Conservation (phyloP, 169 alveolate genomes). For the Plasmodium billcollinsi region DNA sequence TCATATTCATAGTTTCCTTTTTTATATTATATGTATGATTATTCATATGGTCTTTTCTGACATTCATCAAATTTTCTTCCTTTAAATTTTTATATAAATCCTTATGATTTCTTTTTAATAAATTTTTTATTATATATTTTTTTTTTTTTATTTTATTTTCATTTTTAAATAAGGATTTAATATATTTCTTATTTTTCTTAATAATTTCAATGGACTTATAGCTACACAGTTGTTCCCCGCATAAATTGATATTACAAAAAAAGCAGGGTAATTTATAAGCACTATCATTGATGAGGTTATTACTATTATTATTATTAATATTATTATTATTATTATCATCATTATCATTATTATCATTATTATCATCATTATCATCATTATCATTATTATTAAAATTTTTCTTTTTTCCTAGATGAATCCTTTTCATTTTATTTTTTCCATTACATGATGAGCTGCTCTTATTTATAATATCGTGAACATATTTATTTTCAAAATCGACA, state of each 20-base stretch:
- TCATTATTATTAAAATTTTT: not conserved
- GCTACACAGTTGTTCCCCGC: slow-evolving; percentile 1
- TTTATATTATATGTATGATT: too few relatives aligned
- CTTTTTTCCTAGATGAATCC: not conserved
- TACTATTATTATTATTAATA: not conserved
- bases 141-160: slow-evolving; percentile 29
- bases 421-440: not conserved
- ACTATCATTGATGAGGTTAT: not conserved
- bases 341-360: not conserved
- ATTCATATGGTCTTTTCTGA: too few relatives aligned
- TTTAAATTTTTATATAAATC: too few relatives aligned
- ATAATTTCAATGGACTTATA: slow-evolving; percentile 34
- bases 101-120: not conserved
- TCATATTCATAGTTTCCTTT: too few relatives aligned
- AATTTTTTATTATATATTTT: slow-evolving; percentile 24
- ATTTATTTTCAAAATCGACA: slow-evolving; percentile 2
- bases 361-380: not conserved
- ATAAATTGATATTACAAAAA: slow-evolving; percentile 31
- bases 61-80: too few relatives aligned
- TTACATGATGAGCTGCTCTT: not conserved
- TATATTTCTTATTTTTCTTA: slow-evolving; percentile 15
- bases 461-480: not conserved
- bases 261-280: slow-evolving; percentile 3
- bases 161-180: slow-evolving; percentile 36
- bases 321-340: not conserved